A percentile compares a stretch with the other conserved stretches of the same genome.
Evolutionary conservation across 148 eudicot genomes (phyloP).

Genomic region (Fagopyrum tataricum): DNA sequence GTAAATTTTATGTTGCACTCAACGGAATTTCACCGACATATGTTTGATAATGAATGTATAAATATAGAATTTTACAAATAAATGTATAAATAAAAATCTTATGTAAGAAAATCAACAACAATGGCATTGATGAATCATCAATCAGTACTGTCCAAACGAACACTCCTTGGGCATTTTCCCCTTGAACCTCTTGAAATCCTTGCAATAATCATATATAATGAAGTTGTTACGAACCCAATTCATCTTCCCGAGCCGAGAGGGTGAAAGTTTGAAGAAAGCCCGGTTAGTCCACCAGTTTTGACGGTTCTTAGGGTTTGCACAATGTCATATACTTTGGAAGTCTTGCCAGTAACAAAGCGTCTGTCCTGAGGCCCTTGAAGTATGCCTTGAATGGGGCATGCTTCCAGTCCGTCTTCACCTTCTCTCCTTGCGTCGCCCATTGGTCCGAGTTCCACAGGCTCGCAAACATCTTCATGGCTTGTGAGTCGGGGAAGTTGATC

Average conservation of each 20-base stretch:
- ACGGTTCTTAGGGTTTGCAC: not conserved
- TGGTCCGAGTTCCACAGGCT: constrained; percentile 19
- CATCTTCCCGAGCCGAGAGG: not conserved
- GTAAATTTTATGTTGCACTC: too few relatives aligned
- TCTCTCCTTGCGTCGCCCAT: constrained; percentile 23
- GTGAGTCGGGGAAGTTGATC: constrained; percentile 12
- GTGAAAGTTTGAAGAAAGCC: not conserved
- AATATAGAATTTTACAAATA: too few relatives aligned
- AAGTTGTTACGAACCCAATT: constrained; percentile 9
- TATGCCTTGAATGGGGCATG: constrained; percentile 17
- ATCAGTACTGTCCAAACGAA: not conserved
- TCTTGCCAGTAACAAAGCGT: constrained; percentile 11
- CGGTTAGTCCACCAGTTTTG: constrained; percentile 4
- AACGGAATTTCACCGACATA: too few relatives aligned
- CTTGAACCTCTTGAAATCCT: constrained; percentile 13
- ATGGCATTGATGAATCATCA: too few relatives aligned
- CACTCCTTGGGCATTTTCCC: constrained; percentile 11
- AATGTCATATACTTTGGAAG: not conserved
- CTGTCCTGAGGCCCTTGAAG: constrained; percentile 12
- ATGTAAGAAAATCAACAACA: too few relatives aligned
- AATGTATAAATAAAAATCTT: too few relatives aligned
- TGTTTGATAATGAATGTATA: too few relatives aligned
- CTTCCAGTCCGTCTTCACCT: constrained; percentile 21
- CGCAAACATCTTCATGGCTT: not conserved
- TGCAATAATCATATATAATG: constrained; percentile 8